phyloP scores from a whole-genome alignment of 208 protist species.

The Acanthamoeba royreba region DNA sequence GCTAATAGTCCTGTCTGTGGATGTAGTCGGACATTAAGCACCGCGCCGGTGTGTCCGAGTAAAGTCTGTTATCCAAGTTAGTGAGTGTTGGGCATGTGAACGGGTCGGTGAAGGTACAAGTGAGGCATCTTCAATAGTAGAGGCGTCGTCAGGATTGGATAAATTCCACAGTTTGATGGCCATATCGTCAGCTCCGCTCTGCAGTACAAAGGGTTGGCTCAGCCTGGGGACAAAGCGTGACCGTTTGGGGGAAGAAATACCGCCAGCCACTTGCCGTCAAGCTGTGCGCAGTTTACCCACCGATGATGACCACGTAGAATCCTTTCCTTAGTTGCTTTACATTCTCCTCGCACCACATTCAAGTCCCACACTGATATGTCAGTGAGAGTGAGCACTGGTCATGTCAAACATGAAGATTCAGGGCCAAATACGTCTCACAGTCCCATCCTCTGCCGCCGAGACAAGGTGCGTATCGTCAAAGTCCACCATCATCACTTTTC shows the following conservation, averaged over 20 bases:
- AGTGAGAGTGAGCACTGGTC: background rate
- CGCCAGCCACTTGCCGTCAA: background rate
- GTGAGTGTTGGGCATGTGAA: background rate
- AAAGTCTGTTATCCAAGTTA: no score
- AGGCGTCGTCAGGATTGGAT: background rate
- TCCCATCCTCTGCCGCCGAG: background rate
- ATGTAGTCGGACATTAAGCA: background rate
- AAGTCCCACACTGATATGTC: background rate
- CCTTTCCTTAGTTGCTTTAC: background rate
- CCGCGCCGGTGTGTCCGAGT: background rate
- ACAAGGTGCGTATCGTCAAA: background rate
- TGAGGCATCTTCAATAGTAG: background rate
- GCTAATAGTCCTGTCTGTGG: background rate
- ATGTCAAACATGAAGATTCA: background rate
- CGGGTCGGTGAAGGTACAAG: background rate
- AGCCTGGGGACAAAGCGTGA: background rate
- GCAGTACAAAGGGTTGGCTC: background rate
- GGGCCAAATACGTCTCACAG: background rate
- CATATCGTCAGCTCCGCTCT: background rate
- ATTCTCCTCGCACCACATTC: background rate
- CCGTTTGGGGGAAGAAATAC: background rate
- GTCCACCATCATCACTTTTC: background rate
- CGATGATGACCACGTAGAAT: background rate
- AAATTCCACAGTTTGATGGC: background rate
- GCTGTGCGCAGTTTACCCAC: background rate